Evolutionary conservation across 768 basidiomycete genomes (phyloP), one percentile per base, ranked within the genome.

Genomic region (Collybiopsis confluens): DNA sequence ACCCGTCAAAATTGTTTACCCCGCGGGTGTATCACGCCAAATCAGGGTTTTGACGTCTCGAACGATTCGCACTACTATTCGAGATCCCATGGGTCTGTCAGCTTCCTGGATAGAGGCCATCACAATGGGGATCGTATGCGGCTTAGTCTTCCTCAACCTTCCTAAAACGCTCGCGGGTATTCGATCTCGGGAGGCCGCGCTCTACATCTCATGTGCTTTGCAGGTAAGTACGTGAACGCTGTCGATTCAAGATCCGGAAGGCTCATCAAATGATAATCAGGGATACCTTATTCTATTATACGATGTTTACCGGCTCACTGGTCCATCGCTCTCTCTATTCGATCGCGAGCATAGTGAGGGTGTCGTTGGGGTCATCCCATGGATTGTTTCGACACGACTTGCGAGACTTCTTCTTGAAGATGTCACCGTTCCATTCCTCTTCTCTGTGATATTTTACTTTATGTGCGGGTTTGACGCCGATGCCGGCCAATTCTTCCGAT

Each of bases 401-500:
- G 49, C 55, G 4, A 50, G 50, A 16, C 38, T 52, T n/a, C 26
- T 56, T 26, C 44, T 56, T 2, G 55, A 56, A 28, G 55, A 56
- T n/a, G 38, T 52, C 24, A 46, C 46, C 28, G 55, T 56, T n/a
- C 55, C 55, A 8, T 45, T 56, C 43, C 45, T 56, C n/a, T 56
- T 56, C 38, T 44, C 49, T 18, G 50, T 46, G n/a, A 56, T 46
- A 37, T 43, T 33, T 18, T 83, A 82, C 57, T 83, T 81, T 79
- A 85, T 88, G 86, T 83, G 83, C 8, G 87, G 87, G 6, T 73
- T 88, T 2, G 71, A 81, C 1, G 69, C 69, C 2, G 70, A 78
- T 23, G 79, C 85, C 1, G 75, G 75, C 1, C 70, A 80, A 58
- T 88, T 81, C 71, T 88, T 88, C 79, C 87, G 86, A 56, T 88